Percentiles rank a stretch among this genome's conserved stretches.
phyloP scores from a whole-genome alignment of 257 asterid genomes.

The Solanum arcanum region DNA sequence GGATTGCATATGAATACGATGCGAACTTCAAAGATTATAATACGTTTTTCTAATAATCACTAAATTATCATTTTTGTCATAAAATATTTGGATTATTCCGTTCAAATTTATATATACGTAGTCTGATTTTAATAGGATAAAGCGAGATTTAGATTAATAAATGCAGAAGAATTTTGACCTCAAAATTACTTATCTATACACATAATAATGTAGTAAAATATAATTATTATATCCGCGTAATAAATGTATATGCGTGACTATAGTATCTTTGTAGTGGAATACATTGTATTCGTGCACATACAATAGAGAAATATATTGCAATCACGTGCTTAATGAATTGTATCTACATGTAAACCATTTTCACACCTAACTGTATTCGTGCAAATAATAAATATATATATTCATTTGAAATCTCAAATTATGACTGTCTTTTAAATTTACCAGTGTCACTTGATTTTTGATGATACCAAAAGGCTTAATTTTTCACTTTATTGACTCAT shows the following conservation, averaged over 20 bases:
- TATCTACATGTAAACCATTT: neutral
- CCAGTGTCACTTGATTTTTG: neutral
- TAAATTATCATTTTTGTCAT: neutral
- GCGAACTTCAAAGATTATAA: neutral
- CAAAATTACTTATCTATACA: neutral
- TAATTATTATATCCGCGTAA: neutral
- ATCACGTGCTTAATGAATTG: neutral
- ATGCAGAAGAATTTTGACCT: neutral
- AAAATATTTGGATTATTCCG: neutral
- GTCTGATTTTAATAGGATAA: neutral
- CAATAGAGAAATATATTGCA: neutral
- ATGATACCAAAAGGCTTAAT: neutral
- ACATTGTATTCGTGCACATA: neutral
- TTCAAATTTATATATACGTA: neutral
- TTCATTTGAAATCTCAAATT: neutral
- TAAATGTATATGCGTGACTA: too few species aligned
- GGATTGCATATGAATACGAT: neutral
- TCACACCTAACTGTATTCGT: neutral
- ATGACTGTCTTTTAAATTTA: too few species aligned
- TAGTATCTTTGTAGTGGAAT: neutral
- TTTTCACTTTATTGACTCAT: constrained; percentile 7
- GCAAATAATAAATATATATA: neutral
- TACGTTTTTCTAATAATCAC: neutral
- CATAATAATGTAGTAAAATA: neutral
- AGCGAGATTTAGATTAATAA: neutral